Base-by-base conservation (phyloP, 495 filamentous ascomycete genomes). In the Annulohypoxylon stygium region DNA sequence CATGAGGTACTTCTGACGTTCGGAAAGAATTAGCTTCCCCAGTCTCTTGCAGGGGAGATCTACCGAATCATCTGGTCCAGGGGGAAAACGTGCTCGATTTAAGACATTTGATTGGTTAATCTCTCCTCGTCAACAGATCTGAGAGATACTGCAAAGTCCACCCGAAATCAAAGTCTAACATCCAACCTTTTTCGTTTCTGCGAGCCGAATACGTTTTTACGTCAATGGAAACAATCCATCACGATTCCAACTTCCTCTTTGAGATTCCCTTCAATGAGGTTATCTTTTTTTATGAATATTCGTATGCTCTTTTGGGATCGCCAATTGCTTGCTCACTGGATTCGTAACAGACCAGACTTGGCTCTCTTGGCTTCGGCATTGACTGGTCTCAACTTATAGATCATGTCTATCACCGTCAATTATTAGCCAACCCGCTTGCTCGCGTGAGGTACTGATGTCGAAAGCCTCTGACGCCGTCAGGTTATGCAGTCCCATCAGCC, bases 21-120 rank as follows among this genome's bases (percentile, higher is more conserved):
- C 48, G 71, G 20, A 10, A 62, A 43, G 33, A 58, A 54, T 36
- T 47, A 47, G 41, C 62, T 39, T 47, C 9, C 36, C 18, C 67
- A 71, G 67, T 43, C 41, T 34, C 30, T 33, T 14, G 18, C 72
- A 70, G 64, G 72, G 72, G 34, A n/a, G n/a, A 54, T 71, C 53
- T 75, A 59, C 67, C 72, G 63, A 75, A 75, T 75, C 72, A 75
- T 68, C 67, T 70, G 67, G 63, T 26, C 53, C 45, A 68, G 30
- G 59, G 20, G 26, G 30, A 43, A 71, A 75, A 75, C 73, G 73
- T 75, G 73, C 7, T 72, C 34, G 20, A 62, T 62, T 66, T 59
- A 20, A 16, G 11, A 10, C n/a, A 18, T 63, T 41, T 71, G 51
- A 75, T 75, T 75, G 69, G 73, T 6, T 39, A 7, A 63, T 55